Percentiles rank a stretch among this genome's conserved stretches.
Evolutionary conservation across 306 rosid genomes (phyloP).

Genomic region (Herpetospermum pedunculosum): DNA sequence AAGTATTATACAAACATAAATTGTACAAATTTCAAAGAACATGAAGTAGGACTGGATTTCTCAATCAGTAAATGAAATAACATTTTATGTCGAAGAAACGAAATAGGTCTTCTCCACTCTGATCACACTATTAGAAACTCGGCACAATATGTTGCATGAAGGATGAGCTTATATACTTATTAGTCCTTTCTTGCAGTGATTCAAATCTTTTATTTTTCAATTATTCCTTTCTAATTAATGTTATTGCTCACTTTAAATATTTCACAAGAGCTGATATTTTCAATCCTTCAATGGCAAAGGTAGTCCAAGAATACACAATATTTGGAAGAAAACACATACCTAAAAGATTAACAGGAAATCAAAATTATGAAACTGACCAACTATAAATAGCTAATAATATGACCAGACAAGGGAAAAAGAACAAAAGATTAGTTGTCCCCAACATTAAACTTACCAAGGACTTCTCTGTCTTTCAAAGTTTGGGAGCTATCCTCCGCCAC

Average conservation of each 20-base stretch:
- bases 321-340: neutral
- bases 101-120: neutral
- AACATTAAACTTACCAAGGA: conserved; percentile 29
- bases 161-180: neutral
- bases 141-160: neutral
- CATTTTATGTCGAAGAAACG: neutral
- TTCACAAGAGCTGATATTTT: neutral
- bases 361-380: neutral
- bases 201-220: neutral
- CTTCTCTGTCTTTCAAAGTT: conserved; percentile 13
- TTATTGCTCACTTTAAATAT: neutral
- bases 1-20: conserved; percentile 17
- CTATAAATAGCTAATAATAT: neutral
- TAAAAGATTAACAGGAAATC: neutral
- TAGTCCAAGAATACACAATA: neutral
- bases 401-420: neutral
- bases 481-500: conserved; percentile 8
- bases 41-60: neutral
- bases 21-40: neutral
- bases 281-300: neutral
- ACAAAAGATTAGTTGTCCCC: neutral
- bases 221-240: neutral
- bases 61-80: neutral
- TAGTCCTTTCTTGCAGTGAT: neutral
- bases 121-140: neutral